Base-by-base conservation (phyloP, 2,329 filamentous ascomycete genomes). In the Colletotrichum horii region DNA sequence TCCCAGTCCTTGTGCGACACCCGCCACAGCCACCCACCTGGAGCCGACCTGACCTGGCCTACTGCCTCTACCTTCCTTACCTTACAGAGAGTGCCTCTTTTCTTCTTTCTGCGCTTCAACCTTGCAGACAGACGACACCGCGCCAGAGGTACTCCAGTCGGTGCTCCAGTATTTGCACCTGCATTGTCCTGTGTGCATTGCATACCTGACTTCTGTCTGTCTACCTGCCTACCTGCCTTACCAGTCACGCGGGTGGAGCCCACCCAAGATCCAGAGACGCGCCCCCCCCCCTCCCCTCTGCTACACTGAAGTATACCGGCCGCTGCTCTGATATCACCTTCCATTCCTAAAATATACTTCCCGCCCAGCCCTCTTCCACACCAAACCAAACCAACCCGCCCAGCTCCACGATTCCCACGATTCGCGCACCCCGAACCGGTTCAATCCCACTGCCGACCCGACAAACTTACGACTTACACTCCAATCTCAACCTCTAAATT, bases 1-100 rank as follows among this genome's bases (percentile, higher is more conserved):
- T 75, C 71, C 71, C 74, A 76, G 65, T 74, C 52, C 66, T 66
- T 76, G 74, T 71, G 71, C 75, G 74, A 76, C 74, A 71, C 74
- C 61, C 60, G 38, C 65, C 75, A 64, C 73, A 71, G 72, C 70
- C 74, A 74, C 74, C 58, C 55, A 74, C 66, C 74, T 55, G 66
- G 56, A 48, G 52, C 61, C 22, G 32, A 36, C 76, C 60, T 77
- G 38, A 48, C 38, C 38, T 48, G 9, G 36, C 38, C 38, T 48
- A 32, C 30, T 9, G 9, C 30, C 30, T 32, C 30, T 30, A 8
- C 71, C 22, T 22, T 28, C 55, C 55, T 58, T 24, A 58, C 55
- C 55, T 22, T 48, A 14, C 43, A 22, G 43, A 52, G 43, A 52
- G n/a, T 22, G 16, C 15, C 22, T 62, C 26, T 73, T 66, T 70